Base-by-base conservation (phyloP, 2,329 filamentous ascomycete species). In the Ceratocystis papillata region DNA sequence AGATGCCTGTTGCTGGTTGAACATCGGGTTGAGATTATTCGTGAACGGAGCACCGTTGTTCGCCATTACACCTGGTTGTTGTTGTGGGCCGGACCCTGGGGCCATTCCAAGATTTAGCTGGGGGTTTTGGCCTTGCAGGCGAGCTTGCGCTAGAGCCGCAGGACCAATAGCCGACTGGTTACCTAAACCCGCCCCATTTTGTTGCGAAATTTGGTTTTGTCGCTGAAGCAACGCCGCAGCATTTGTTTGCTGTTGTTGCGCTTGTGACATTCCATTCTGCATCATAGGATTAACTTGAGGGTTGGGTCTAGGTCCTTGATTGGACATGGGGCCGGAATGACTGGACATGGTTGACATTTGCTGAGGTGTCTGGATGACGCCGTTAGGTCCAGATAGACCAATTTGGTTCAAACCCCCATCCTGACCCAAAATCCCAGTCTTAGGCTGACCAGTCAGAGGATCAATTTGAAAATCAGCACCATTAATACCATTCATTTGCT, bases 401-500 rank as follows among this genome's bases (percentile, higher is more conserved):
- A 66, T 62, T 28, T 66, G 64, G 22, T 41, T 48, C 8, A 66
- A 15, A 20, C 33, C 22, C 2, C 37, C 25, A 17, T 66, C 64
- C 20, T 57, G 64, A 12, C 57, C 20, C 28, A 62, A 33, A 5
- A 62, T 37, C 25, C 64, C 45, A 17, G 48, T 4, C 37, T 64
- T 64, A 2, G 63, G 48, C 20, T 55, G 33, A n/a, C 30, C 48
- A 37, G 20, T 64, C 15, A 64, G 15, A 22, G 63, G 7, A 20
- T 64, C 50, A 28, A 64, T 50, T 50, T 62, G 53, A 28, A 66
- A 61, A 53, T 66, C 64, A 12, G 25, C 77, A 5, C 76, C 77
- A 12, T 76, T 77, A 69, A 84, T 77, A n/a, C 77, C 79, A 22
- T 78, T 79, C 15, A 79, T 78, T 69, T 85, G 83, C 1, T 79